Base-by-base conservation (phyloP, 2,329 filamentous ascomycete species). In the Sporothrix sp. region DNA sequence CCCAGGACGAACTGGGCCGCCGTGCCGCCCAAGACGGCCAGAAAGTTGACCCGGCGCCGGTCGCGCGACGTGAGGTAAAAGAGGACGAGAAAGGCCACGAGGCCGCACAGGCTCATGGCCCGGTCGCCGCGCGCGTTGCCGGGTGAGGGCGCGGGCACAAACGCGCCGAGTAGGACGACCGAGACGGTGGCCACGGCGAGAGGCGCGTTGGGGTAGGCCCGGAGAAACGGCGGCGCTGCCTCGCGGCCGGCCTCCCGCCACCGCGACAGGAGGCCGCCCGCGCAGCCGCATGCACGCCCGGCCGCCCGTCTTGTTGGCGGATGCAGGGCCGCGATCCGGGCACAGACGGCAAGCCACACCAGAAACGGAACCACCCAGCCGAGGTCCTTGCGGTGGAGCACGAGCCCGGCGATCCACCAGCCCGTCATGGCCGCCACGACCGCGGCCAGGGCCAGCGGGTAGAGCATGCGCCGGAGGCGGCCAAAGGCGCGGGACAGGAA, bases 361-460 rank as follows among this genome's bases (percentile, higher is more conserved):
- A 95, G 73, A 67, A 94, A 93, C 0, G 89, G 88, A 45, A 90
- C 78, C 51, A 94, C 67, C 88, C 88, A 95, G 61, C 87, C 87
- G 66, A 76, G 74, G 59, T 73, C 74, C 61, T 88, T 80, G 53
- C 79, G 79, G 64, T 91, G 87, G 48, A 87, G 44, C 28, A 61
- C 48, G 27, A 69, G 61, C 30, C 67, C 66, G 42, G 60, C 65
- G 20, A 67, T 63, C 66, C 66, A 69, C 67, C 67, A 70, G 46
- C 66, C 68, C 8, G 49, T 50, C 48, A 51, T 48, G 18, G 48
- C 35, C 11, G 37, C 10, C 14, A 49, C 11, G n/a, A 33, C 14
- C n/a, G 38, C 11, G n/a, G 39, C 7, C 14, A 52, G 47, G 2
- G 39, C 14, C 1, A 47, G 1, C 5, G 30, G 28, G 14, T 43